phyloP scores from a whole-genome alignment of 768 basidiomycete species.

The Gelatoporia subvermispora region DNA sequence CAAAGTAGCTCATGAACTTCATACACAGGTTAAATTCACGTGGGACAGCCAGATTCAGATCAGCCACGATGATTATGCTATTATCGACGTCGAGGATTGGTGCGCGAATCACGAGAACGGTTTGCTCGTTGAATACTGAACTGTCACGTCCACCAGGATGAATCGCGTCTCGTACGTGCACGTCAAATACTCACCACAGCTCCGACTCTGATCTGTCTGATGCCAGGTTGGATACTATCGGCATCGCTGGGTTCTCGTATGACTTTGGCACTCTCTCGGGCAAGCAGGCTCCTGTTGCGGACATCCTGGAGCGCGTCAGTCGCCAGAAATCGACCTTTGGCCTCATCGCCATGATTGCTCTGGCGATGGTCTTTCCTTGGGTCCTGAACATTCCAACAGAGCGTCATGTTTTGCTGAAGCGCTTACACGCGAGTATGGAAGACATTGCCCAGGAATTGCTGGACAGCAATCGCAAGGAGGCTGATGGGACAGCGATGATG shows the following conservation, averaged over 20 bases:
- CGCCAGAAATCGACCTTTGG: conserved; percentile 4
- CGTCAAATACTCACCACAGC: not conserved
- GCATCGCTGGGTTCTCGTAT: conserved; percentile 56
- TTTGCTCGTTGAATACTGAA: not conserved
- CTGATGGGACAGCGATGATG: conserved; percentile 21
- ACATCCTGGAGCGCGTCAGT: conserved; percentile 18
- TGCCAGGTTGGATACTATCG: conserved; percentile 51
- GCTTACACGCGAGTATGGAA: conserved; percentile 25
- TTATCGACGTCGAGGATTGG: conserved; percentile 47
- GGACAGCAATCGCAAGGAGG: conserved; percentile 28
- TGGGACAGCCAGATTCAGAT: conserved; percentile 25
- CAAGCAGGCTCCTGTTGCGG: conserved; percentile 33
- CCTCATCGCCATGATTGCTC: conserved; percentile 14
- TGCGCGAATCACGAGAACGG: not conserved
- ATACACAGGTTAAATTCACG: conserved; percentile 30
- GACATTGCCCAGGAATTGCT: conserved; percentile 31
- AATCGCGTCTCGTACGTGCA: conserved; percentile 35
- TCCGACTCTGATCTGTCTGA: no score
- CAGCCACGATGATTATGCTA: conserved; percentile 13
- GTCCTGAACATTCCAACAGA: conserved; percentile 28
- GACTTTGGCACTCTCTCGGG: conserved; percentile 52
- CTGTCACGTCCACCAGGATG: conserved; percentile 36
- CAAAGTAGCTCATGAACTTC: not conserved
- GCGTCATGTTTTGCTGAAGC: conserved; percentile 18
- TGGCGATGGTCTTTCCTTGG: conserved; percentile 26